A percentile compares a stretch with the other conserved stretches of the same genome.
These are phyloP conservation scores for Aspergillus bertholletiae DNA, from an alignment of 495 filamentous ascomycete genomes.

Conservation along the genomic window DNA sequence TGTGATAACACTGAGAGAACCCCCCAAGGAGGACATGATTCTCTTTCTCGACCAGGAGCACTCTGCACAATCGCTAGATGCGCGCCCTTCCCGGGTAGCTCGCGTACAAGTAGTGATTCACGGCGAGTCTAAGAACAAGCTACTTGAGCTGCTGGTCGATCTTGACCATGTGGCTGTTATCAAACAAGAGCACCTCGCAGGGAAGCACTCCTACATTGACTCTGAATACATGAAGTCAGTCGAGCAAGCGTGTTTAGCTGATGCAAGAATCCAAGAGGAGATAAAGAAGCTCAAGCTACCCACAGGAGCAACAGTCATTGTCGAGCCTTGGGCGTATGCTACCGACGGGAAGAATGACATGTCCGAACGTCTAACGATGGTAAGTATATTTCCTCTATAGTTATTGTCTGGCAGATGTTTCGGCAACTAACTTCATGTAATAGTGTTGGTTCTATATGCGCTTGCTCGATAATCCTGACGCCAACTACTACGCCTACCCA, in stretches of 20 bases:
- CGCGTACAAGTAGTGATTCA: constrained; percentile 9
- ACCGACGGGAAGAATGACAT: constrained; percentile 35
- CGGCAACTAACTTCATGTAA: not conserved
- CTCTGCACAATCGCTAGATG: not conserved
- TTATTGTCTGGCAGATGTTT: not conserved
- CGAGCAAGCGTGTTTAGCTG: constrained; percentile 13
- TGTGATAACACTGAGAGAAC: constrained; percentile 17
- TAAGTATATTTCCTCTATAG: not conserved
- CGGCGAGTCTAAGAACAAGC: not conserved
- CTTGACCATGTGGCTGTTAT: not conserved
- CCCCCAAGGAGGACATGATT: constrained; percentile 17
- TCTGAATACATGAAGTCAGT: constrained; percentile 15
- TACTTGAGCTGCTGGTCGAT: constrained; percentile 12
- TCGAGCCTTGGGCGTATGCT: constrained; percentile 18
- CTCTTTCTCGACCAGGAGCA: constrained; percentile 18
- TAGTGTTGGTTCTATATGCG: constrained; percentile 35
- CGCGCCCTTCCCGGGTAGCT: constrained; percentile 13
- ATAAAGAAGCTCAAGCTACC: constrained; percentile 15
- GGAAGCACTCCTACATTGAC: constrained; percentile 22
- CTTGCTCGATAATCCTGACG: constrained; percentile 20
- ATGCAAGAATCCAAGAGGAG: constrained; percentile 10
- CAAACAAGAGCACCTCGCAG: constrained; percentile 11
- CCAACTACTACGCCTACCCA: constrained; percentile 76
- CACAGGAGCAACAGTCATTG: constrained; percentile 1
- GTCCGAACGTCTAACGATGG: constrained; percentile 23